Evolutionary conservation across 1,139 yeast species (phyloP), one percentile per base, ranked within the genome.

Genomic region (Candida dubliniensis): DNA sequence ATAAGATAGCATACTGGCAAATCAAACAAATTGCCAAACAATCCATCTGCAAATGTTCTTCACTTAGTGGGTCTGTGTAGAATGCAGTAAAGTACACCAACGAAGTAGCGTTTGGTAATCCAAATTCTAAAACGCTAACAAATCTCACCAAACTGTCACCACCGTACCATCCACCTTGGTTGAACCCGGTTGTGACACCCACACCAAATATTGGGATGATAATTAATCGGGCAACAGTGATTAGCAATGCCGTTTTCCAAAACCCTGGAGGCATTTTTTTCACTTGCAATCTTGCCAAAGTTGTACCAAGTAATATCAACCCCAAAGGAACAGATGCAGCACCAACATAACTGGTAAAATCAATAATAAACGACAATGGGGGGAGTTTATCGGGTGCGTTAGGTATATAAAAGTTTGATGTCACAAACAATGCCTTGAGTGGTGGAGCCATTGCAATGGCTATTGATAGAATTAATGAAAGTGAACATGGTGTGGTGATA

Each of bases 281-380:
- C 25, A 89, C 67, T 48, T 77, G 71, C 41, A 91, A 71, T 40
- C 96, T 69, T 0, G 96, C 84, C 38, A 91, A 79, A 3, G 96
- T 88, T 10, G 95, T 96, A 2, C 98, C 98, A 31, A 91, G 64
- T 47, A 91, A 60, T 41, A 87, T 61, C 47, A 91, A 71, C 1
- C 97, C 97, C 49, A 88, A 68, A 0, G 97, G 98, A 29, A 91
- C 97, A 29, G 89, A 81, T 0, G 96, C 96, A 2, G 82, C 82
- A 1, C 96, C 96, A 2, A 91, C 69, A 60, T 91, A 91, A 13
- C 79, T 60, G 1, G 93, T 73, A 50, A 82, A 81, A 59, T 91
- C 96, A 78, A 91, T 84, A 9, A 90, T 47, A 54, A 91, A 91
- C 25, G 90, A 87, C 38, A 91, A 70, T 1, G 96, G 89, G 0